Percentiles rank a stretch among this genome's conserved stretches.
Conservation (phyloP, 2,329 filamentous ascomycete genomes). For the Aspergillus pseudotamarii region DNA sequence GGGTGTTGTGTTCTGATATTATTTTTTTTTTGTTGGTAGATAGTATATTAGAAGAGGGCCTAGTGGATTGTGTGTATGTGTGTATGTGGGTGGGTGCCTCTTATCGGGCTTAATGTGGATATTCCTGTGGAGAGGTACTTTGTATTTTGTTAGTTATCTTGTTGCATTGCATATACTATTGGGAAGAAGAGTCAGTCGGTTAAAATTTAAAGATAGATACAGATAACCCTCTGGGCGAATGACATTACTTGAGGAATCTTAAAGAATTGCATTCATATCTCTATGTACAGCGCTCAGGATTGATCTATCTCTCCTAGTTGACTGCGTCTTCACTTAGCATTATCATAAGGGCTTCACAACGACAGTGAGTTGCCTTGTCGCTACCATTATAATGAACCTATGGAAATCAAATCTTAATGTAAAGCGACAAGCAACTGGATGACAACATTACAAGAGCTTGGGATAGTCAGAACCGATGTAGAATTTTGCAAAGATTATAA, state of each 20-base stretch:
- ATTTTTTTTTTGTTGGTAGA: too few relatives aligned
- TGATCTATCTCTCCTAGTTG: background rate
- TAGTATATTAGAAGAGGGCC: too few relatives aligned
- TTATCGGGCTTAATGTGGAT: background rate
- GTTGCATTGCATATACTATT: background rate
- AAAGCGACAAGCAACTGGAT: background rate
- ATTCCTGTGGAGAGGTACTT: background rate
- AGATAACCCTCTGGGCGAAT: background rate
- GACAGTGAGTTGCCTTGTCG: background rate
- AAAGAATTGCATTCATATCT: background rate
- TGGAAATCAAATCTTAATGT: background rate
- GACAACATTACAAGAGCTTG: too few relatives aligned
- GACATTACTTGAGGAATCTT: background rate
- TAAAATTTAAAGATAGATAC: too few relatives aligned
- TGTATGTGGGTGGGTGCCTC: background rate
- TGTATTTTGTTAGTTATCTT: background rate
- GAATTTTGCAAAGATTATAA: background rate
- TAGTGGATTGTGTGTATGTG: background rate
- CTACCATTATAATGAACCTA: background rate
- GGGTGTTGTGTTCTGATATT: conserved; percentile 53
- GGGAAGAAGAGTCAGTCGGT: background rate
- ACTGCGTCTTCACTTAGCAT: background rate
- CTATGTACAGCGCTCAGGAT: background rate
- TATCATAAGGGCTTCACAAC: background rate
- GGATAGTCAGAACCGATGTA: too few relatives aligned